phyloP scores from a whole-genome alignment of 2,329 filamentous ascomycete genomes.

The Aspergillus amoenus region DNA sequence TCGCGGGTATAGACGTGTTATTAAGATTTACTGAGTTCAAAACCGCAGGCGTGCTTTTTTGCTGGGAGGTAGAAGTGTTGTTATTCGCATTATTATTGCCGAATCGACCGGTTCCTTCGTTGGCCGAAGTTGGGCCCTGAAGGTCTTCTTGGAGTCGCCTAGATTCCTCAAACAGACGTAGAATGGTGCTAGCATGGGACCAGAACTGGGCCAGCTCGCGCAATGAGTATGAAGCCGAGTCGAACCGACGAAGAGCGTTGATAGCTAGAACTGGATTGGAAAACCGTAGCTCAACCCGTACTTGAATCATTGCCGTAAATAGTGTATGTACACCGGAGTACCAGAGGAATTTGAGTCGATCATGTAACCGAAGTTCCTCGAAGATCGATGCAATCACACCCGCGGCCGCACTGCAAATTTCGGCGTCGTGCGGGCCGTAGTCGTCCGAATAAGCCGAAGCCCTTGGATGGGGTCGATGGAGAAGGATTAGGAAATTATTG shows the following conservation, averaged over 20 bases:
- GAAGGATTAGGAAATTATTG: conserved; percentile 47
- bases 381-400: conserved; percentile 48
- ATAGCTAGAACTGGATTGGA: conserved; percentile 48
- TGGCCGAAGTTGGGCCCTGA: conserved; percentile 32
- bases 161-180: conserved; percentile 45
- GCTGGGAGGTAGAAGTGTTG: background rate
- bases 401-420: conserved; percentile 47
- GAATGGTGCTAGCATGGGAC: conserved; percentile 44
- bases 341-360: conserved; percentile 45
- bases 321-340: conserved; percentile 45
- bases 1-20: conserved; percentile 15
- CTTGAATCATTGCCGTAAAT: conserved; percentile 50
- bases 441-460: conserved; percentile 45
- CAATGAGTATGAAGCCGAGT: conserved; percentile 43
- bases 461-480: conserved; percentile 46
- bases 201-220: conserved; percentile 44
- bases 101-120: conserved; percentile 31
- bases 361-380: conserved; percentile 43
- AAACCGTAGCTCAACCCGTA: conserved; percentile 46
- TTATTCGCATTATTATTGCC: conserved; percentile 11
- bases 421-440: conserved; percentile 46
- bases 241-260: conserved; percentile 45
- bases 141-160: conserved; percentile 44
- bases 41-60: background rate
- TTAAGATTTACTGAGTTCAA: background rate